Base-by-base conservation (phyloP, 169 alveolate species). In the Babesia ovata region DNA sequence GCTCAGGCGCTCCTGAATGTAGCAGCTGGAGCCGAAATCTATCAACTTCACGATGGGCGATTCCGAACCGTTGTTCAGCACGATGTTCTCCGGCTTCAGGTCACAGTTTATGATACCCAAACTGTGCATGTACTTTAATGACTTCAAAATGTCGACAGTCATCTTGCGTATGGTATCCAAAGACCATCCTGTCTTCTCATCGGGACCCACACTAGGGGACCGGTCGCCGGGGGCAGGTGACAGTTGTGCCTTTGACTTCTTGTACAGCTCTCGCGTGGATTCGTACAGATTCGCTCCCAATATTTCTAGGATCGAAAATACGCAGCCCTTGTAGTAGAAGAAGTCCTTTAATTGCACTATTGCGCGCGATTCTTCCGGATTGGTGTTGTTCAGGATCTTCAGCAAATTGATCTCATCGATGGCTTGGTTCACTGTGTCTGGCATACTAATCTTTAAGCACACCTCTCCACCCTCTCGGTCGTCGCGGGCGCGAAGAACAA, bases 21-120 rank as follows among this genome's bases (percentile, higher is more conserved):
- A 96, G 87, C 98, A 95, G 58, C 96, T 84, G 39, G 98, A 94
- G 16, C 99, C 99, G 84, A 97, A 98, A 82, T 98, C 99, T 42
- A 96, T 96, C 42, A 98, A 92, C 92, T 97, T 98, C 61, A 96
- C 77, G 45, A 70, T 22, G 16, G 61, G 67, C 21, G 65, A 45
- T 3, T 44, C 65, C 17, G 45, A 13, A 13, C 66, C 52, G 63
- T n/a, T 36, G 72, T 57, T 74, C 11, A 75, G 58, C 42, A 83
- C 60, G 39, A 83, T 69, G 70, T 83, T 83, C 36, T 83, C 90
- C 39, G 90, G 90, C 75, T 83, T 83, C 50, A 83, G 46, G 42
- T 83, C 90, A 24, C 90, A 73, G 63, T 83, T 73, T 21, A 83
- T 74, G 11, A 83, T 73, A 45, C 90, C 90, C 39, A 75, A 22